Percentiles rank a stretch among this genome's conserved stretches.
Evolutionary conservation across 768 basidiomycete species (phyloP).

Genomic region (Pleurotus ostreatus): DNA sequence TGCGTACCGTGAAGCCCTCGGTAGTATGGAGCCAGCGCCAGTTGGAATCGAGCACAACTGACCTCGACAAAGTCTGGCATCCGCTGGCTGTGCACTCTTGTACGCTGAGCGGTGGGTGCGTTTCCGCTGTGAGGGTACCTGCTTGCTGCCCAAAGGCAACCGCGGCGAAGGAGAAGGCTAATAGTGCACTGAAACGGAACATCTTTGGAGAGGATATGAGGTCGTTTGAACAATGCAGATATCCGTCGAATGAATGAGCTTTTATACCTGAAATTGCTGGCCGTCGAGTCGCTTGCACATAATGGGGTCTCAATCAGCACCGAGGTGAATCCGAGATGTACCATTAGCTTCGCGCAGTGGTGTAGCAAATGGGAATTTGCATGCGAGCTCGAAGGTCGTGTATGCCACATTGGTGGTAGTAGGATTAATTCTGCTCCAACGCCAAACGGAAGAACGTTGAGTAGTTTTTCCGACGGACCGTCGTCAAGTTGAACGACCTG

Average conservation of each 20-base stretch:
- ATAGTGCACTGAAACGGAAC: conserved; percentile 16
- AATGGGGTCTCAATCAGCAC: background rate
- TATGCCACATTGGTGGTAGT: background rate
- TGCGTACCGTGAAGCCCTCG: conserved; percentile 18
- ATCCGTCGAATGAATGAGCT: background rate
- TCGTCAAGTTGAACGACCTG: background rate
- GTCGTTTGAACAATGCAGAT: background rate
- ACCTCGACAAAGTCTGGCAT: conserved; percentile 18
- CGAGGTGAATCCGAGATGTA: conserved; percentile 2
- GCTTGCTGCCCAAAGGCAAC: conserved; percentile 32
- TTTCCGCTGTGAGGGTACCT: conserved; percentile 32
- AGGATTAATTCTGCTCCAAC: conserved; percentile 5
- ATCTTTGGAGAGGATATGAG: conserved; percentile 10
- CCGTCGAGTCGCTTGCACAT: background rate
- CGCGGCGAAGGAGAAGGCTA: conserved; percentile 22
- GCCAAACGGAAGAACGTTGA: background rate
- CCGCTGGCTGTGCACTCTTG: conserved; percentile 27
- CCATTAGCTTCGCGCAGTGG: background rate
- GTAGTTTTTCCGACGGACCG: conserved; percentile 4
- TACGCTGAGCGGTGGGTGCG: conserved; percentile 28
- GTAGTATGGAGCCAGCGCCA: conserved; percentile 33
- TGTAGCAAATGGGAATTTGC: conserved; percentile 1
- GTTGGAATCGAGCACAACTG: conserved; percentile 33
- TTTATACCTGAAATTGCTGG: background rate
- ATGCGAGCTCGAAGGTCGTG: background rate